phyloP scores from a whole-genome alignment of 441 rosid species.

The Aleurites moluccanus region DNA sequence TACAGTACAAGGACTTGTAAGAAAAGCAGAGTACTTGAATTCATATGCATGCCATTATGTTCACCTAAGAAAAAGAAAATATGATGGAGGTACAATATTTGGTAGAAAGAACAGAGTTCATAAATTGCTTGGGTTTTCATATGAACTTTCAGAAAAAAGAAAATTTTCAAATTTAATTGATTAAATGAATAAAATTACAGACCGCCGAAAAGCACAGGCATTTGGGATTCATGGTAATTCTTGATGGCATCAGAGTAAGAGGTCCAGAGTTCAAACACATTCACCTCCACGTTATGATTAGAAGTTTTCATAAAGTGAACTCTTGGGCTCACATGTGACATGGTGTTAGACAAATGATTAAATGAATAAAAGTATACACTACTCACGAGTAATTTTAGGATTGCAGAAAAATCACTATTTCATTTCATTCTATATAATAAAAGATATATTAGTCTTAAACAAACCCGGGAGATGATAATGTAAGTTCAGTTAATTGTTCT shows the following conservation, averaged over 20 bases:
- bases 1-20: background rate
- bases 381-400: background rate
- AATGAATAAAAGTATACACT: background rate
- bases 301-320: background rate
- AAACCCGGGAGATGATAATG: background rate
- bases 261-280: background rate
- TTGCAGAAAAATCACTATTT: background rate
- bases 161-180: background rate
- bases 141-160: constrained; percentile 1
- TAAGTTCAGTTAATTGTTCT: background rate
- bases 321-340: background rate
- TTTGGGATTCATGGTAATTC: background rate
- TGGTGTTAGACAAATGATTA: background rate
- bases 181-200: background rate
- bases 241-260: background rate
- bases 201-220: background rate
- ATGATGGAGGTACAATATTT: background rate
- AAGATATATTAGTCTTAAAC: background rate
- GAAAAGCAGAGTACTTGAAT: background rate
- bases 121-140: background rate
- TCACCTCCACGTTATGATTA: background rate
- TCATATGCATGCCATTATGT: background rate
- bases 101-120: background rate
- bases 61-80: background rate
- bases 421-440: background rate